Percentiles rank a stretch among this genome's conserved stretches.
phyloP scores from a whole-genome alignment of 306 rosid species.

The Fragaria ananassa region DNA sequence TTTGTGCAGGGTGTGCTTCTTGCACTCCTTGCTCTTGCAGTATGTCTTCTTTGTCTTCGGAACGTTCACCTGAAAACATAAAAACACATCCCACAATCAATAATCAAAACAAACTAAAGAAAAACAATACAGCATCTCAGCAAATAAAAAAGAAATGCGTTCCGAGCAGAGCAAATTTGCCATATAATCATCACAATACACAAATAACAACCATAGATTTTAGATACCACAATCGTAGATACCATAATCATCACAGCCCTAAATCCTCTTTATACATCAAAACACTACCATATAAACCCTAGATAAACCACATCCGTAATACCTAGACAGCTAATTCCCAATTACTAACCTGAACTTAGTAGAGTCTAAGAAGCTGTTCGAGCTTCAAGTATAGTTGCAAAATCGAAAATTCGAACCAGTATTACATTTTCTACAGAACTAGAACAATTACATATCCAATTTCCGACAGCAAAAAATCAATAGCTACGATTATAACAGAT shows the following conservation, averaged over 20 bases:
- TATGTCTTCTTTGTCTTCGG: conserved; percentile 44
- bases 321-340: neutral
- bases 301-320: neutral
- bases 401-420: neutral
- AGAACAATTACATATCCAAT: neutral
- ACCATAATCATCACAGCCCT: too few relatives aligned
- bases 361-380: neutral
- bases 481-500: neutral
- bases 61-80: conserved; percentile 34
- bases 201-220: too few relatives aligned
- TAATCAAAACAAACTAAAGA: neutral
- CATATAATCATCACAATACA: too few relatives aligned
- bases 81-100: neutral
- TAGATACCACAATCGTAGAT: too few relatives aligned
- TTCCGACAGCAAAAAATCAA: neutral
- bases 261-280: too few relatives aligned
- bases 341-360: too few relatives aligned
- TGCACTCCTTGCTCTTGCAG: conserved; percentile 47
- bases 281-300: too few relatives aligned
- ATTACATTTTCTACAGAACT: neutral
- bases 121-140: neutral
- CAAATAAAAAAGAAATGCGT: too few relatives aligned
- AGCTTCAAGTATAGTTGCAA: neutral
- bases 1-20: conserved; percentile 54
- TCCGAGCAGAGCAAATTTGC: too few relatives aligned